A percentile compares a stretch with the other conserved stretches of the same genome.
These are phyloP conservation scores for Citrus medica DNA, from an alignment of 345 rosid genomes.

Conservation along the genomic window DNA sequence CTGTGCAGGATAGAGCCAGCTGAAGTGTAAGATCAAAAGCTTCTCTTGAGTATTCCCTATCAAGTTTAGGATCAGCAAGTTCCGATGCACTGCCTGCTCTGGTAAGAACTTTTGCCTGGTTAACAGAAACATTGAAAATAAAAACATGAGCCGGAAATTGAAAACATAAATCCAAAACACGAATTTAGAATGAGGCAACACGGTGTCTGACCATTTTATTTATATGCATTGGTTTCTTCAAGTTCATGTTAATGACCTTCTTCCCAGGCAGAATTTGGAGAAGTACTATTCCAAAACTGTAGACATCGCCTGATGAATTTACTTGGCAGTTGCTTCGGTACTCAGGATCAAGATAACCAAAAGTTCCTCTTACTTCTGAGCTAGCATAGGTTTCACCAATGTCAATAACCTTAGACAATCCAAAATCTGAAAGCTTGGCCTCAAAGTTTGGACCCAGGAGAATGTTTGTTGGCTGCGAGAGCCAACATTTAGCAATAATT, in stretches of 20 bases:
- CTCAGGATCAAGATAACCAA: conserved; percentile 53
- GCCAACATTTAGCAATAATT: background rate
- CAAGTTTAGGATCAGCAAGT: conserved; percentile 44
- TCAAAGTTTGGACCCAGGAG: conserved; percentile 47
- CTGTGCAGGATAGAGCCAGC: conserved; percentile 48
- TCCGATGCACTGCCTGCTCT: conserved; percentile 30
- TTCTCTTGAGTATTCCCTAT: conserved; percentile 40
- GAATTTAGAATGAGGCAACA: background rate
- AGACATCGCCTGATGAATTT: conserved; percentile 45
- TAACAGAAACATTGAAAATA: background rate
- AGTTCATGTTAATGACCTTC: conserved; percentile 42
- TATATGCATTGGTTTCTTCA: conserved; percentile 36
- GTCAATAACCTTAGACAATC: conserved; percentile 43
- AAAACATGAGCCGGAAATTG: background rate
- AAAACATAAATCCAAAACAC: background rate
- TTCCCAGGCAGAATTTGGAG: conserved; percentile 47
- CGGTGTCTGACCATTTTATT: conserved; percentile 39
- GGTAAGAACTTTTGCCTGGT: conserved; percentile 41
- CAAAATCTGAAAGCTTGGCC: conserved; percentile 54
- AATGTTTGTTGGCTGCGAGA: conserved; percentile 48
- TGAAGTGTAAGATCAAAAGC: conserved; percentile 38
- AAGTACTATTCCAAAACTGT: conserved; percentile 50
- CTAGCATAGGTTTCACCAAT: conserved; percentile 32
- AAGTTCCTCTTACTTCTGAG: conserved; percentile 55
- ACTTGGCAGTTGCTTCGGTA: conserved; percentile 25